Evolutionary conservation across 2,329 filamentous ascomycete genomes (phyloP).

Genomic region (Pseudogymnoascus pannorum): DNA sequence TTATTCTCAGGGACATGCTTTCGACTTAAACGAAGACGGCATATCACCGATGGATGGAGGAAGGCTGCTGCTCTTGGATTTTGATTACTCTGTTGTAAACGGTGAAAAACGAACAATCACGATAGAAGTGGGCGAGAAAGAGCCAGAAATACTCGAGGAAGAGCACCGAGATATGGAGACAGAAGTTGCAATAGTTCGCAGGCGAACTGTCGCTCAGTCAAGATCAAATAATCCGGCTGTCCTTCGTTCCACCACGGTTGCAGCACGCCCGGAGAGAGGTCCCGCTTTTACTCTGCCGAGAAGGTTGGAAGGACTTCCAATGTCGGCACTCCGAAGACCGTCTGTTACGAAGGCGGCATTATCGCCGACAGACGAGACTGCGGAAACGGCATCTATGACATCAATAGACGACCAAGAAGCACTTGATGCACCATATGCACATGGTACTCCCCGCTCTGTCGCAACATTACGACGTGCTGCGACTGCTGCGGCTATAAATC

Average conservation of each 20-base stretch:
- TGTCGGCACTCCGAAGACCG: constrained; percentile 3
- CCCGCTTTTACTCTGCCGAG: neutral
- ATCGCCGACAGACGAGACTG: constrained; percentile 9
- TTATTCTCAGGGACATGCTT: constrained; percentile 30
- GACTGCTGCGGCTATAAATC: constrained; percentile 67
- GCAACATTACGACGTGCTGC: constrained; percentile 66
- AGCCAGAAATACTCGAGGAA: constrained; percentile 64
- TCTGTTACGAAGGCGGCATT: constrained; percentile 13
- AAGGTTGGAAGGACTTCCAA: neutral
- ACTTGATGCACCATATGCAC: constrained; percentile 64
- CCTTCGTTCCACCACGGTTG: constrained; percentile 42
- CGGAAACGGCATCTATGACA: constrained; percentile 22
- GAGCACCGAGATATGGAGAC: constrained; percentile 66
- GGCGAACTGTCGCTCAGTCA: constrained; percentile 62
- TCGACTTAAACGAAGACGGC: constrained; percentile 53
- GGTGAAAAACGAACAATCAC: constrained; percentile 51
- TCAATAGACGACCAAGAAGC: constrained; percentile 37
- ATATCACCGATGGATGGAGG: constrained; percentile 73
- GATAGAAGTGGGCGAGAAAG: constrained; percentile 66
- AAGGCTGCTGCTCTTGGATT: constrained; percentile 65
- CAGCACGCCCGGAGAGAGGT: constrained; percentile 10
- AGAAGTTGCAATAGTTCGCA: constrained; percentile 71
- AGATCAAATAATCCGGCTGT: constrained; percentile 40
- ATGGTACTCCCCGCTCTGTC: constrained; percentile 62
- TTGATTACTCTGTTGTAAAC: constrained; percentile 54